Evolutionary conservation across 2,329 filamentous ascomycete genomes (phyloP).

Genomic region (Ascomycota sp.): DNA sequence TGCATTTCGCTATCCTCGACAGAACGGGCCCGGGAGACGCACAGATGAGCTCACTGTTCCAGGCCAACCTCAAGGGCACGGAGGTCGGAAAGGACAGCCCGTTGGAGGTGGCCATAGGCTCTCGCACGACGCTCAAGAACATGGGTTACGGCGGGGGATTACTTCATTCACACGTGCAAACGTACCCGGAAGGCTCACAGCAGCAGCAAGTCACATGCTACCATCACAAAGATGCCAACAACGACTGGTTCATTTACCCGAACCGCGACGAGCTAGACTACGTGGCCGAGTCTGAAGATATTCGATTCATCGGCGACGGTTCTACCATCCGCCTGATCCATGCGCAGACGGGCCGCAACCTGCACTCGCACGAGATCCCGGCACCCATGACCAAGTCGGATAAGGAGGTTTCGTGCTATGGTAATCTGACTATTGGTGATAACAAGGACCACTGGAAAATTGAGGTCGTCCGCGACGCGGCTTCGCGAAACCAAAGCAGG

Average conservation of each 20-base stretch:
- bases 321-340: constrained; percentile 74
- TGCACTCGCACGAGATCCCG: constrained; percentile 81
- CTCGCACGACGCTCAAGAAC: constrained; percentile 85
- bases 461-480: constrained; percentile 78
- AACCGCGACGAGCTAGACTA: constrained; percentile 62
- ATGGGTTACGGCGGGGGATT: constrained; percentile 98
- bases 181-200: constrained; percentile 75
- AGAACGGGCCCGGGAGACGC: constrained; percentile 90
- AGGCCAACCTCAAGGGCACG: constrained; percentile 85
- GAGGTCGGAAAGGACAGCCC: constrained; percentile 90
- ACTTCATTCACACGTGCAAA: constrained; percentile 90
- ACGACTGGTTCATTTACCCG: constrained; percentile 98
- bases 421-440: constrained; percentile 85
- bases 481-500: constrained; percentile 64
- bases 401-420: constrained; percentile 87
- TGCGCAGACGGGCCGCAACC: constrained; percentile 84
- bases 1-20: constrained; percentile 86
- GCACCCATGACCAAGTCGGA: constrained; percentile 80
- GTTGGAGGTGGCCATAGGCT: constrained; percentile 76
- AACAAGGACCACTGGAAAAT: constrained; percentile 96
- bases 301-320: constrained; percentile 60
- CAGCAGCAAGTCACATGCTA: constrained; percentile 99
- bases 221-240: constrained; percentile 98
- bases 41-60: constrained; percentile 99
- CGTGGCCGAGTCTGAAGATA: constrained; percentile 41